These are phyloP conservation scores for Phytophthora niederhauseri DNA, from an alignment of 352 stramenopile species.

Conservation along the genomic window DNA sequence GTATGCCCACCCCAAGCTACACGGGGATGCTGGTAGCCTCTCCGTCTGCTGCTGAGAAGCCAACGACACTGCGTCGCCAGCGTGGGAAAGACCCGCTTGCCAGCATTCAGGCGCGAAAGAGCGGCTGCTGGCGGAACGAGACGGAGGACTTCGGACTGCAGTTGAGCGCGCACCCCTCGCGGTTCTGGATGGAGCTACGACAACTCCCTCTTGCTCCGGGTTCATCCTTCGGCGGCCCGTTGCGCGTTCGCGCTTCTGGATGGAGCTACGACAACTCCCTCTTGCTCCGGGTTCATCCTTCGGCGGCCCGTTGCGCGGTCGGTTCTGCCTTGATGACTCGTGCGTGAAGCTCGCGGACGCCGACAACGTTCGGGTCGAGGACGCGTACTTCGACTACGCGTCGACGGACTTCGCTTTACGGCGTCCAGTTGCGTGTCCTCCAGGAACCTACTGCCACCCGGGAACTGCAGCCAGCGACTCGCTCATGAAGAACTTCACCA, in stretches of 20 bases:
- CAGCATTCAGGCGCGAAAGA: conserved; percentile 73
- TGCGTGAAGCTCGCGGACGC: conserved; percentile 89
- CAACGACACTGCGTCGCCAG: conserved; percentile 49
- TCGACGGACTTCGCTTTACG: conserved; percentile 76
- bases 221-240: conserved; percentile 73
- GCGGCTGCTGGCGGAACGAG: conserved; percentile 95
- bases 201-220: conserved; percentile 85
- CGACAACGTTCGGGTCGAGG: conserved; percentile 72
- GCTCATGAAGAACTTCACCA: conserved; percentile 91
- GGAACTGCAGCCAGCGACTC: conserved; percentile 80
- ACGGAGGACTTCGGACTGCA: conserved; percentile 96
- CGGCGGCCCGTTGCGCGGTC: conserved; percentile 87
- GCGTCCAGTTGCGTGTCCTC: conserved; percentile 86
- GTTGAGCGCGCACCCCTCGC: conserved; percentile 75
- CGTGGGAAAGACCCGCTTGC: conserved; percentile 23
- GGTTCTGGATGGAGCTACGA: conserved; percentile 95
- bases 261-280: conserved; percentile 92
- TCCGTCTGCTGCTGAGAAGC: conserved; percentile 37
- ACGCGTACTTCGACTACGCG: conserved; percentile 89
- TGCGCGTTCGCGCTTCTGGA: conserved; percentile 94
- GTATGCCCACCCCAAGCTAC: conserved; percentile 44
- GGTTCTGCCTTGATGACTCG: conserved; percentile 94
- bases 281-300: conserved; percentile 71
- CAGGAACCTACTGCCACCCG: conserved; percentile 90
- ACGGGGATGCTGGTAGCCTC: conserved; percentile 59